Percentiles rank a stretch among this genome's conserved stretches.
Evolutionary conservation across 176 grass and related monocot species (phyloP).

Genomic region (Areca catechu): DNA sequence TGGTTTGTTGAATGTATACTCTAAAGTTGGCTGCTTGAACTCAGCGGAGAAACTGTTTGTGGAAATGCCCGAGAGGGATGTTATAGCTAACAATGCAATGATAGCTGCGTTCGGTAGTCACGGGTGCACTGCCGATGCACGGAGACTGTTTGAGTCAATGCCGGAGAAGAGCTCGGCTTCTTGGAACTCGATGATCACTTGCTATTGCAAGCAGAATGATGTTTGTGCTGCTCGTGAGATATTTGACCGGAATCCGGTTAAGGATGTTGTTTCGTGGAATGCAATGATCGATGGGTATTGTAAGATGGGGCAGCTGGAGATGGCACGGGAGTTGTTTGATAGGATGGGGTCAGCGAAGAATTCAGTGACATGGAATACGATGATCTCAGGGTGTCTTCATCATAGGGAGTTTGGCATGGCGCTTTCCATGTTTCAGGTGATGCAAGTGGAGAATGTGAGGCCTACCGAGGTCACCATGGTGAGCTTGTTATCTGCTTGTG

Average conservation of each 20-base stretch:
- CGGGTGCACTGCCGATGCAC: neutral
- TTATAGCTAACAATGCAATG: constrained; percentile 14
- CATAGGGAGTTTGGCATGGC: constrained; percentile 5
- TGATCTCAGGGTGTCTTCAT: constrained; percentile 15
- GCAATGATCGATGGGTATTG: constrained; percentile 14
- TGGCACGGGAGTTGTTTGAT: constrained; percentile 12
- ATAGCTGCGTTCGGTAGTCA: constrained; percentile 8
- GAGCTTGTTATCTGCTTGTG: constrained; percentile 10
- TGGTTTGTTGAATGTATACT: constrained; percentile 4
- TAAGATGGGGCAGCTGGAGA: constrained; percentile 11
- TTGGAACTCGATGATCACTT: constrained; percentile 20
- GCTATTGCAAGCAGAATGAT: constrained; percentile 12
- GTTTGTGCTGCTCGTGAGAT: constrained; percentile 5
- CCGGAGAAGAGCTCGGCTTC: neutral
- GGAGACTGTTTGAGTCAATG: constrained; percentile 11
- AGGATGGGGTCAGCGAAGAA: constrained; percentile 2
- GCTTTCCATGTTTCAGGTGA: constrained; percentile 1
- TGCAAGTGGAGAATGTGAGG: constrained; percentile 16
- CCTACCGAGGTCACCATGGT: constrained; percentile 17
- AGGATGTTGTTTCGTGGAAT: constrained; percentile 17
- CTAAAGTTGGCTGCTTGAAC: neutral
- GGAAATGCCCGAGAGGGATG: constrained; percentile 13
- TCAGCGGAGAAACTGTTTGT: constrained; percentile 5
- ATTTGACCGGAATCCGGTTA: constrained; percentile 8
- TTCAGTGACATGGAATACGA: constrained; percentile 14